A percentile compares a stretch with the other conserved stretches of the same genome.
Evolutionary conservation across 2,329 filamentous ascomycete genomes (phyloP).

Genomic region (Acrocalymma vagum): DNA sequence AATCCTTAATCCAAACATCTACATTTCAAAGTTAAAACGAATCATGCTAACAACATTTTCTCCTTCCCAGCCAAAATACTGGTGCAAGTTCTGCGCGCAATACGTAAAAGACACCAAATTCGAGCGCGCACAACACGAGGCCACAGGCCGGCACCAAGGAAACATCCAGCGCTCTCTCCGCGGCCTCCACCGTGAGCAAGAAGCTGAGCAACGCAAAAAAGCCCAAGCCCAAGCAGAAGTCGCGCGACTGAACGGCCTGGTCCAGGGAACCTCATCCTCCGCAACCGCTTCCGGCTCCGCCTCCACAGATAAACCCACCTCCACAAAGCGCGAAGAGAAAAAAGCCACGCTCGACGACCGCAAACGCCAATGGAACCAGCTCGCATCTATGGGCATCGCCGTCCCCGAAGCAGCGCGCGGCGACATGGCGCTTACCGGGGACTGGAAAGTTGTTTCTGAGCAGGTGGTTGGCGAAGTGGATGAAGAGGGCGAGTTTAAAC

Average conservation of each 20-base stretch:
- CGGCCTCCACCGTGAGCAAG: constrained; percentile 85
- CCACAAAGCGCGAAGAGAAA: constrained; percentile 46
- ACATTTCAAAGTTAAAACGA: too few relatives aligned
- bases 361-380: constrained; percentile 84
- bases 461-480: constrained; percentile 51
- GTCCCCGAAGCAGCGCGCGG: constrained; percentile 80
- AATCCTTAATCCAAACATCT: too few relatives aligned
- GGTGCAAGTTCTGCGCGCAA: constrained; percentile 95
- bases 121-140: constrained; percentile 88
- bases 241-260: constrained; percentile 82
- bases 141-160: constrained; percentile 83
- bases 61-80: constrained; percentile 83
- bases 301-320: constrained; percentile 39
- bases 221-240: constrained; percentile 85
- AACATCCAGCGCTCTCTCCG: constrained; percentile 89
- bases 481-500: constrained; percentile 56
- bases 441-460: constrained; percentile 78
- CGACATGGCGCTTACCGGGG: constrained; percentile 87
- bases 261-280: too few relatives aligned
- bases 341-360: constrained; percentile 70
- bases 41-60: constrained; percentile 21
- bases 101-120: constrained; percentile 93
- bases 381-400: constrained; percentile 85
- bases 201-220: constrained; percentile 81
- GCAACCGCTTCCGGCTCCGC: constrained; percentile 40